Evolutionary conservation across 352 stramenopile species (phyloP), one percentile per base, ranked within the genome.

Genomic region (Phytophthora pistaciae): DNA sequence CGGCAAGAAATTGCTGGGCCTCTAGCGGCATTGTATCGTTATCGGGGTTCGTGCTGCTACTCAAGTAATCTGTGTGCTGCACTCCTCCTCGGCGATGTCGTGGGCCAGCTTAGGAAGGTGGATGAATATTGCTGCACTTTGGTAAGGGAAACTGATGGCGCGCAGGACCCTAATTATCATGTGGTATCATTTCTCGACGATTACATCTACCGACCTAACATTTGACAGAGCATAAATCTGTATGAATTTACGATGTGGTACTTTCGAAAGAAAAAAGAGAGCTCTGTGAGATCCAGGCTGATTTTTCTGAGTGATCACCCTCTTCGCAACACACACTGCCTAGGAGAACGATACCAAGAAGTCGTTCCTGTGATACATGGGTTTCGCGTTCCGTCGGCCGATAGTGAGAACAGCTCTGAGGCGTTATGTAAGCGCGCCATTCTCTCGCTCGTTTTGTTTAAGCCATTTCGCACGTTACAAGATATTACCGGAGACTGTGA

Each of bases 211-310:
- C 59, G 48, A 8, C 27, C 48, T 10, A 10, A 25, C 6, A 33
- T 3, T 1, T 14, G 53, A 8, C 7, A n/a, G 2, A 29, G 11
- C 1, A 13, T 23, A 13, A 56, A 25, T 20, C 3, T 59, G 5
- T 59, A 66, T 29, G 59, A 66, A 10, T 66, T 57, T 16, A 11
- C 29, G 27, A 65, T 65, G 58, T 3, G 14, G 13, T 58, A 36
- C 14, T 50, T 66, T 31, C 18, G 10, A 54, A 56, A 57, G 8
- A 54, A 49, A 25, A 3, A 9, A 3, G 54, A 20, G 16, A 46
- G n/a, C 6, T 4, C 23, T 5, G 1, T 20, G 16, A 52, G 18
- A 5, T 16, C 49, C 18, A 9, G 7, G 18, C 44, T 50, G 20
- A 11, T 20, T 23, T 66, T 59, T 49, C 20, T 48, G 6, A 20